Evolutionary conservation across 2,329 filamentous ascomycete genomes (phyloP), one percentile per base, ranked within the genome.

Genomic region (Thelonectria rubi): DNA sequence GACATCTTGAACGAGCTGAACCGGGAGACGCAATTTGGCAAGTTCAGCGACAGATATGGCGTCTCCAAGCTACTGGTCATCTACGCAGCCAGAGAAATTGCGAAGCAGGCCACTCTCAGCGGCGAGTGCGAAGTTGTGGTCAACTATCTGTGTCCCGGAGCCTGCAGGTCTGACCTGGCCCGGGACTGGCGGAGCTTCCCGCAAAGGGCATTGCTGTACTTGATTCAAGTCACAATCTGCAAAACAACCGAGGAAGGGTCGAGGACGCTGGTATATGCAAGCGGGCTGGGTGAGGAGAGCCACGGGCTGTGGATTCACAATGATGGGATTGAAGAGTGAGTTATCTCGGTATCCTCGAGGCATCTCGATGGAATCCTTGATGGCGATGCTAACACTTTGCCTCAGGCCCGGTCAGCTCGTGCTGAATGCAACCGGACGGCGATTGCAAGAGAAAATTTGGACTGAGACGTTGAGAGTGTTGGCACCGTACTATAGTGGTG

Each of bases 1-100:
- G 47, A 52, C 11, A 50, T 34, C 17, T 17, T 53, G 6, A 40
- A 43, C 21, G 32, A 43, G 9, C 24, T 55, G 45, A 63, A 60
- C n/a, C 47, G 21, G 15, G 12, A 55, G 12, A 42, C 40, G 12
- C 21, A 37, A 9, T 48, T 55, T 51, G 56, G 55, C 17, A 48
- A 51, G n/a, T 20, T 42, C 2, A 18, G 32, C 11, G 45, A 56
- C 8, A 43, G 21, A 34, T 63, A 43, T 12, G 11, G 40, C 7
- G 40, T 43, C 40, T 43, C 40, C n/a, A 43, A 43, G 17, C 17
- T 43, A 15, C n/a, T 43, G 11, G 40, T 43, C 40, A 20, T 43
- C 7, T 43, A 43, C n/a, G 14, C 40, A 4, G 40, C 40, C n/a
- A 43, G 40, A 17, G 40, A 43, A 17, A 43, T 43, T 20, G 40